Evolutionary conservation across 306 rosid species (phyloP), one percentile per base, ranked within the genome.

Genomic region (Senna siamea): DNA sequence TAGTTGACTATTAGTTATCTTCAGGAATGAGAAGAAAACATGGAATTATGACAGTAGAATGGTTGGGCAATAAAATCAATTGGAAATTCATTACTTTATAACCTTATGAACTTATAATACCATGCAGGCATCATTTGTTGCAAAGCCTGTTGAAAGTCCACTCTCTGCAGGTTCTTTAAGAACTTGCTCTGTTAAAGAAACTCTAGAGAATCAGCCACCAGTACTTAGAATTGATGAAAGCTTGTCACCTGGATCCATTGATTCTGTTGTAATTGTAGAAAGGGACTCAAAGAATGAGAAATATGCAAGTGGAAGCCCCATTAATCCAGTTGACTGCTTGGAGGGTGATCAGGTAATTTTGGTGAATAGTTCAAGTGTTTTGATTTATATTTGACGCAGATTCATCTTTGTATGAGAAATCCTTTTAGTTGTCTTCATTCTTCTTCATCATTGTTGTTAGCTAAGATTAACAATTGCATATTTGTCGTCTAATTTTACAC

Each of bases 171-270:
- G 86, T 72, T 85, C 97, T 47, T 78, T 89, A 77, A 84, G 89
- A 79, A 68, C 76, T 78, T 84, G 81, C 75, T 70, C 91, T 43
- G 85, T 77, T 41, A 87, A 86, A 66, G 95, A 88, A 53, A 61
- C 90, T 1, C 51, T 86, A 63, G 98, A 89, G 46, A 85, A 87
- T 76, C 93, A 73, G 66, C 85, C 88, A 71, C 52, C 93, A 0
- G 80, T 76, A 28, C 88, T 81, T 37, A 81, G 91, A 83, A 88
- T 91, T 66, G 96, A 89, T 46, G 98, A 89, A 72, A 85, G 88
- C 78, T 78, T 89, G 88, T 92, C 97, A 5, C 96, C 99, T 12
- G 92, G 86, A 0, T 91, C 95, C 73, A 89, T 89, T 14, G 98
- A 90, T 87, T 94, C 97, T 9, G 96, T 88, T 71, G 96, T 91